Base-by-base conservation (phyloP, 106 monocot species). In the Xerophyta viscosa region DNA sequence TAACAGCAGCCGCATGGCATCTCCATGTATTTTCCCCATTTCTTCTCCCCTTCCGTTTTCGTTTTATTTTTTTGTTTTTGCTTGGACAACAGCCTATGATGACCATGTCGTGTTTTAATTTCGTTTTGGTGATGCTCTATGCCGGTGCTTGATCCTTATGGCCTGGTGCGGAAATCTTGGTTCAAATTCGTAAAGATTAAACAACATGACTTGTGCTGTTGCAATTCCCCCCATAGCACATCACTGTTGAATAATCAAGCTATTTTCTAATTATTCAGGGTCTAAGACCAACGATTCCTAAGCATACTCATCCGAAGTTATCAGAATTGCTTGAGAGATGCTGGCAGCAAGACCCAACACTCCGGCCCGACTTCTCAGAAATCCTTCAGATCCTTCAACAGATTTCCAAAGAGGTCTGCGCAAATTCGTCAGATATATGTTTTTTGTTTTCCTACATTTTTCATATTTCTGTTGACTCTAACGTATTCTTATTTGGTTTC, bases 321-420 rank as follows among this genome's bases (percentile, higher is more conserved):
- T 50, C 59, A 2, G 71, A 76, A 17, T 58, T 89, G 50, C 76
- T 96, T 26, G 76, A 85, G 55, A 70, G 65, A 60, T 96, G 94
- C 64, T 96, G 94, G 94, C 78, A 89, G 47, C 77, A 79, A 66
- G 81, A 96, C 37, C 84, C 94, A 46, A 64, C 58, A 52, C 27
- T 58, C 48, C 65, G 94, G 63, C 88, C 88, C 4, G 84, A 96
- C 46, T 96, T 96, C 67, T 78, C 84, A n/a, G 77, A 88, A 33
- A 96, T 88, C 10, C 18, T 96, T 18, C 64, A 69, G 21, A 70
- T 21, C 3, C 74, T 96, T 20, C 62, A 73, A 39, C 33, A 25
- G 8, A 70, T 86, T 27, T 12, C 73, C 14, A 82, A 73, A 46
- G 82, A 92, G 78, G 91, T 91, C 26, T 12, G 25, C 7, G n/a